These are phyloP conservation scores for Colletotrichum acutatum DNA, from an alignment of 2,329 filamentous ascomycete genomes.

Conservation along the genomic window DNA sequence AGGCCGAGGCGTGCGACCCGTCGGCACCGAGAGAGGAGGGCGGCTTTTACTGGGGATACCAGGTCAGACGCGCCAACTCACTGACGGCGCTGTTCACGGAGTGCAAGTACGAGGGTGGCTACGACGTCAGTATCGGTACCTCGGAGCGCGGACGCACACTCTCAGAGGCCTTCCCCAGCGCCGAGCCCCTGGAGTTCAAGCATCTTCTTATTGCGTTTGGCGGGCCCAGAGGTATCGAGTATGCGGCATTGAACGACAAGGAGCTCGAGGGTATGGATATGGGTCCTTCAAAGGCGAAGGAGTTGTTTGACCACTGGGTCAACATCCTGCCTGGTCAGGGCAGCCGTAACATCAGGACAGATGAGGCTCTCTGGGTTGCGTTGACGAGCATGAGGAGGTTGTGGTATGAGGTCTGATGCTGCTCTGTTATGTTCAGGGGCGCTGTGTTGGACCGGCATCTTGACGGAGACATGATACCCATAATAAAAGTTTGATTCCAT, in stretches of 20 bases:
- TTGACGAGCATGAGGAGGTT: slow-evolving; percentile 74
- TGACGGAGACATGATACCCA: slow-evolving; percentile 32
- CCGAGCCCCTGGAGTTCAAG: slow-evolving; percentile 63
- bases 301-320: slow-evolving; percentile 87
- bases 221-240: slow-evolving; percentile 82
- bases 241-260: slow-evolving; percentile 72
- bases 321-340: slow-evolving; percentile 85
- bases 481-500: slow-evolving; percentile 25
- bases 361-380: slow-evolving; percentile 84
- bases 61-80: slow-evolving; percentile 71
- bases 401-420: slow-evolving; percentile 54
- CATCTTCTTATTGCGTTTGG: slow-evolving; percentile 85
- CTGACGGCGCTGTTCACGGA: slow-evolving; percentile 83
- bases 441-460: slow-evolving; percentile 8
- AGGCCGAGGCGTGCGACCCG: slow-evolving; percentile 73
- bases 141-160: slow-evolving; percentile 77
- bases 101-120: slow-evolving; percentile 78
- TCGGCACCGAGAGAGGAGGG: slow-evolving; percentile 76
- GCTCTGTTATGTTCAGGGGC: neutral
- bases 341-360: slow-evolving; percentile 83
- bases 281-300: slow-evolving; percentile 66
- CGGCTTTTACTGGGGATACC: slow-evolving; percentile 91
- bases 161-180: slow-evolving; percentile 56
- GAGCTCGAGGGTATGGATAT: slow-evolving; percentile 70
- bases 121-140: slow-evolving; percentile 85